A percentile compares a stretch with the other conserved stretches of the same genome.
Evolutionary conservation across 805 yeast species (phyloP).

Genomic region (Wickerhamiella occidentalis): DNA sequence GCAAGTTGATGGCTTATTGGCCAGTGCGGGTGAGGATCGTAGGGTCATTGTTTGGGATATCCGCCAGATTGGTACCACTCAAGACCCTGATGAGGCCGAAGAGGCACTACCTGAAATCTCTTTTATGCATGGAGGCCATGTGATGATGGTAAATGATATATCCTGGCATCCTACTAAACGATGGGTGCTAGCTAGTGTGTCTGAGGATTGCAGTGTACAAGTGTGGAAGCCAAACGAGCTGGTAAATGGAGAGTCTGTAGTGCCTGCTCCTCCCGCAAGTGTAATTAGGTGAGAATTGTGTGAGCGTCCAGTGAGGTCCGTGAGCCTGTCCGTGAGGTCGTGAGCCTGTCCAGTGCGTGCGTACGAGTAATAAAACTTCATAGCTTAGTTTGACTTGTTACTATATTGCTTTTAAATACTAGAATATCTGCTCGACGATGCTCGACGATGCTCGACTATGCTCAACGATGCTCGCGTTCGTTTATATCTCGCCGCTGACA

Average conservation of each 20-base stretch:
- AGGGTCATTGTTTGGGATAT: slow-evolving; percentile 75
- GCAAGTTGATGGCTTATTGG: slow-evolving; percentile 60
- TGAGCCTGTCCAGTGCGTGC: too few relatives aligned
- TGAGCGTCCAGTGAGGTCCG: too few relatives aligned
- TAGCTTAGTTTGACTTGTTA: too few relatives aligned
- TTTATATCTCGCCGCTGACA: not conserved
- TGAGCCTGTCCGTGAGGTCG: too few relatives aligned
- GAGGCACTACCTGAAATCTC: slow-evolving; percentile 82
- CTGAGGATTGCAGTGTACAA: slow-evolving; percentile 61
- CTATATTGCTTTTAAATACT: too few relatives aligned
- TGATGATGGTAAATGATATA: slow-evolving; percentile 47
- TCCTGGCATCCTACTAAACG: slow-evolving; percentile 49
- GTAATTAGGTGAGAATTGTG: not conserved
- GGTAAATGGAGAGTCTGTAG: not conserved
- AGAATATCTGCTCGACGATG: too few relatives aligned
- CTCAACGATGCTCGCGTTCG: too few relatives aligned
- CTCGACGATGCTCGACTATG: too few relatives aligned
- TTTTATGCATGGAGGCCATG: slow-evolving; percentile 77
- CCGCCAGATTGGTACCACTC: slow-evolving; percentile 69
- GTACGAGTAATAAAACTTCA: too few relatives aligned
- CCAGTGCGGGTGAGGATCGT: slow-evolving; percentile 54
- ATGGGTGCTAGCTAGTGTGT: slow-evolving; percentile 48
- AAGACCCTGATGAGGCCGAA: slow-evolving; percentile 73
- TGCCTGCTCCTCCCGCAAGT: slow-evolving; percentile 9
- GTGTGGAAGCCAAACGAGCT: slow-evolving; percentile 55